Conservation (phyloP, 371 early-diverging fungal genomes). For the Actinomortierella wolfii region DNA sequence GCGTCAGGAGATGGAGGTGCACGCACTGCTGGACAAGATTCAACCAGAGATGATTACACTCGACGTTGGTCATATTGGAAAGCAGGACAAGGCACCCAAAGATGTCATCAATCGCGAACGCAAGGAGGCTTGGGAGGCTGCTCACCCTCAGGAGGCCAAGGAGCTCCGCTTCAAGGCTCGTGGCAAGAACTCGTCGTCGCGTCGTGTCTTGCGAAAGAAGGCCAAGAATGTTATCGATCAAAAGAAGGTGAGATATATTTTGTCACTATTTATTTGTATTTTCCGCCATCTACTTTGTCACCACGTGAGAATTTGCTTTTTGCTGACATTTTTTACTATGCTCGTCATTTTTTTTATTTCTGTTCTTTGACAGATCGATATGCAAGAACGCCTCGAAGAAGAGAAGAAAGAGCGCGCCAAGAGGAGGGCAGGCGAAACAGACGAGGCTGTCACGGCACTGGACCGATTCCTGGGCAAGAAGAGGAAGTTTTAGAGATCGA, state of each 20-base stretch:
- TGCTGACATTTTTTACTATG: not conserved
- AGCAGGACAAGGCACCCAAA: constrained; percentile 59
- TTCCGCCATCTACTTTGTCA: too few species aligned
- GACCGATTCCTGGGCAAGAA: constrained; percentile 55
- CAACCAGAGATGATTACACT: constrained; percentile 66
- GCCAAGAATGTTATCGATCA: constrained; percentile 82
- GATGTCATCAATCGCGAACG: constrained; percentile 61
- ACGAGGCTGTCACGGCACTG: constrained; percentile 49
- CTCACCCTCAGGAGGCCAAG: constrained; percentile 51
- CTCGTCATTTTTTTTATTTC: constrained; percentile 8
- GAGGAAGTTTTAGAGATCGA: constrained; percentile 35
- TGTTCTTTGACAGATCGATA: constrained; percentile 30
- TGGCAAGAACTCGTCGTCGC: constrained; percentile 79
- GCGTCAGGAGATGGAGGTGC: constrained; percentile 93
- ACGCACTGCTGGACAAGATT: constrained; percentile 90
- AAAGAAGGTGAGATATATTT: constrained; percentile 48
- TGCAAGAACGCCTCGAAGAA: constrained; percentile 52
- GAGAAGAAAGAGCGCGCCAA: constrained; percentile 53
- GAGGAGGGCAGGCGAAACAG: constrained; percentile 41
- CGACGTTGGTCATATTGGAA: constrained; percentile 78
- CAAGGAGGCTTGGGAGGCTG: constrained; percentile 48
- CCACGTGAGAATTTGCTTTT: not conserved
- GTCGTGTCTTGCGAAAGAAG: constrained; percentile 76
- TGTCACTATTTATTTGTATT: not conserved
- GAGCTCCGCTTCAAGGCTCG: constrained; percentile 70